Conservation (phyloP, 1,284 basidiomycete species). For the Malassezia brasiliensis region DNA sequence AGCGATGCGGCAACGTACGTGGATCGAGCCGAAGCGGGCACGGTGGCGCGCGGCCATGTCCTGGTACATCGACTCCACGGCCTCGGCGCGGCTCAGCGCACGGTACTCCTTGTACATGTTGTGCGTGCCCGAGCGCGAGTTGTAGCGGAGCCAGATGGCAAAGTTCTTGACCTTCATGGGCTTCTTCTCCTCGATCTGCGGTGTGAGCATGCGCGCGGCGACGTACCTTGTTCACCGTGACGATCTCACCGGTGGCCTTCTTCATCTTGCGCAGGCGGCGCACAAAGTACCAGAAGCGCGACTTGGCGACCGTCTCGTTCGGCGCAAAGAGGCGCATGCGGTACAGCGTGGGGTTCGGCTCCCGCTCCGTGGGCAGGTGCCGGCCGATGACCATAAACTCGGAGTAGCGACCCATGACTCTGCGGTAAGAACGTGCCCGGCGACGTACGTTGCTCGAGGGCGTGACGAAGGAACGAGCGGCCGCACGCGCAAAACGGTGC, state of each 20-base stretch:
- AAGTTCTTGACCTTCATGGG: conserved; percentile 99
- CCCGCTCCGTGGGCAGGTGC: conserved; percentile 84
- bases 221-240: conserved; percentile 92
- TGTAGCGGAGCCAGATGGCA: conserved; percentile 98
- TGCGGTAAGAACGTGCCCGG: conserved; percentile 5
- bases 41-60: conserved; percentile 99
- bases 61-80: conserved; percentile 95
- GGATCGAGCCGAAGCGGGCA: conserved; percentile 96
- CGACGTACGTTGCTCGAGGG: conserved; percentile 13
- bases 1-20: conserved; percentile 55
- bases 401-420: conserved; percentile 52
- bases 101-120: conserved; percentile 79
- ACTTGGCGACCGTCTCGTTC: conserved; percentile 96
- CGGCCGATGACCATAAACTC: conserved; percentile 98
- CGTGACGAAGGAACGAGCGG: conserved; percentile 13
- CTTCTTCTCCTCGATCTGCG: conserved; percentile 65
- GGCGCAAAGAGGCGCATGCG: conserved; percentile 99
- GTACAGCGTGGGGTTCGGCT: conserved; percentile 91
- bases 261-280: conserved; percentile 82
- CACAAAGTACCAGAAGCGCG: conserved; percentile 99
- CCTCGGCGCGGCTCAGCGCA: conserved; percentile 84
- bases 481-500: conserved; percentile 2
- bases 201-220: not conserved
- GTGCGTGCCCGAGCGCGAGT: conserved; percentile 49
- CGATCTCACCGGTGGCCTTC: conserved; percentile 97